Conservation (phyloP, 768 basidiomycete genomes). For the Rhizopogon vesiculosus region DNA sequence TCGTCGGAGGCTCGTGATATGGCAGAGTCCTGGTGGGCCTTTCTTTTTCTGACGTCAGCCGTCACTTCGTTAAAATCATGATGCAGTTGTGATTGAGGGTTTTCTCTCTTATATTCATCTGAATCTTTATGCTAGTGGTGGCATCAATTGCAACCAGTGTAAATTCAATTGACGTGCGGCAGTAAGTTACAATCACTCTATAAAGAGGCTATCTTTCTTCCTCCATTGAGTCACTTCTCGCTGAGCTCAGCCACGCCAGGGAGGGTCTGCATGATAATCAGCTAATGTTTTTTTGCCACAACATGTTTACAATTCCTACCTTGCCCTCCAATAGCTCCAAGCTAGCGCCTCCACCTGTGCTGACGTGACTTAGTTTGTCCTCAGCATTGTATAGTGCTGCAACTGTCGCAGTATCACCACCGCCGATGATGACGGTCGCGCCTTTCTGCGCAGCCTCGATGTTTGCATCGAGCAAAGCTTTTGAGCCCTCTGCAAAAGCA, state of each 20-base stretch:
- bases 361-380: conserved; percentile 91
- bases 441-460: conserved; percentile 85
- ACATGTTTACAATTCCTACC: conserved; percentile 38
- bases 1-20: too few species aligned
- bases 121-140: too few species aligned
- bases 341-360: conserved; percentile 91
- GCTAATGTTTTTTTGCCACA: conserved; percentile 6
- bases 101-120: too few species aligned
- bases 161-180: not conserved
- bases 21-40: too few species aligned
- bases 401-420: conserved; percentile 94
- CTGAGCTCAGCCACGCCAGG: conserved; percentile 92
- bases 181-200: not conserved
- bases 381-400: conserved; percentile 85
- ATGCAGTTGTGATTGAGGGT: too few species aligned
- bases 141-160: not conserved
- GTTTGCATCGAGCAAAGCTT: conserved; percentile 76
- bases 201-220: not conserved
- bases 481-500: conserved; percentile 83
- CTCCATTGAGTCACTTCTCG: conserved; percentile 43
- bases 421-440: conserved; percentile 91
- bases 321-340: conserved; percentile 98
- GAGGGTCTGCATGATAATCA: conserved; percentile 48
- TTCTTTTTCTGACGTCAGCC: not conserved
- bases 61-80: too few species aligned